Evolutionary conservation across 371 early-diverging fungal species (phyloP).

Genomic region (Dichotomocladium elegans): DNA sequence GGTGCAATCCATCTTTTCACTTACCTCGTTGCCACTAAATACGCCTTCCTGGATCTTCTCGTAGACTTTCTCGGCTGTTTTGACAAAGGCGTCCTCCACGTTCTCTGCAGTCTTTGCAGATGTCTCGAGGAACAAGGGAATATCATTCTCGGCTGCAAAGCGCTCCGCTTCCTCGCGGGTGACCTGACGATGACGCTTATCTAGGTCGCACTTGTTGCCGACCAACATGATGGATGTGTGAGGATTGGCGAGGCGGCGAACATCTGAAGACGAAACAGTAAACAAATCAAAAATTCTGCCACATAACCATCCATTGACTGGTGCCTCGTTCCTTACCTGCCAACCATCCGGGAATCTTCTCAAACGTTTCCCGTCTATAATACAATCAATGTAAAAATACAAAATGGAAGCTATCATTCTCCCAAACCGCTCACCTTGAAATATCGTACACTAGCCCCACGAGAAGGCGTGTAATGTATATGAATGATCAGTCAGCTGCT

Average conservation of each 20-base stretch:
- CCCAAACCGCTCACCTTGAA: conserved; percentile 62
- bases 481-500: background rate
- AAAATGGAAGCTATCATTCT: too few relatives aligned
- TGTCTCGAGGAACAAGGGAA: conserved; percentile 87
- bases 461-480: too few relatives aligned
- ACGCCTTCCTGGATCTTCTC: conserved; percentile 79
- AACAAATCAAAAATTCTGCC: too few relatives aligned
- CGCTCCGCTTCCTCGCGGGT: conserved; percentile 84
- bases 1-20: background rate
- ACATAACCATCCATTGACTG: too few relatives aligned
- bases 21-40: conserved; percentile 72
- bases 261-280: conserved; percentile 40
- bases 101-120: conserved; percentile 93
- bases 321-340: conserved; percentile 49
- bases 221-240: conserved; percentile 89
- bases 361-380: conserved; percentile 77
- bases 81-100: conserved; percentile 81
- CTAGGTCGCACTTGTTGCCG: conserved; percentile 93
- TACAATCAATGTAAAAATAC: too few relatives aligned
- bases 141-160: conserved; percentile 83
- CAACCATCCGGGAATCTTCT: conserved; percentile 90
- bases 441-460: conserved; percentile 82
- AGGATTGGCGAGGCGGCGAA: conserved; percentile 84
- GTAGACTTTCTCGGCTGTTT: conserved; percentile 78
- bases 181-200: conserved; percentile 71